Evolutionary conservation across 2,329 filamentous ascomycete genomes (phyloP).

Genomic region (Pseudogymnoascus sp.): DNA sequence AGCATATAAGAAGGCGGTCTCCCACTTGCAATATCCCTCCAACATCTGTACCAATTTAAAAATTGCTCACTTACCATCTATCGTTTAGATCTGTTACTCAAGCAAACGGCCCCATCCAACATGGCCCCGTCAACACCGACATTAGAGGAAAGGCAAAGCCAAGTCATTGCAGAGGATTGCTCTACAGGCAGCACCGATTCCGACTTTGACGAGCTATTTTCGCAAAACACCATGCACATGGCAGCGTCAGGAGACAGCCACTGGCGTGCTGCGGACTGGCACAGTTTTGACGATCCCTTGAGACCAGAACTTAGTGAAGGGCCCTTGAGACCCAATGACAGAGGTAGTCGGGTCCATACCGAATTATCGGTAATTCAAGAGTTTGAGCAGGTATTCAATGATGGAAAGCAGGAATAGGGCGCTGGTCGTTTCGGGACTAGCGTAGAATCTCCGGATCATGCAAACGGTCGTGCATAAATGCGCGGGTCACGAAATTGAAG

Average conservation of each 20-base stretch:
- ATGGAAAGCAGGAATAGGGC: background rate
- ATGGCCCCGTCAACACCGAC: background rate
- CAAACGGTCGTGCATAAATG: background rate
- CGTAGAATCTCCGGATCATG: slow-evolving; percentile 44
- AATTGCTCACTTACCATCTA: background rate
- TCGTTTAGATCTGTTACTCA: background rate
- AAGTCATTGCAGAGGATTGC: background rate
- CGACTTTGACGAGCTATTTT: background rate
- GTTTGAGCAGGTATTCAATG: too few relatives aligned
- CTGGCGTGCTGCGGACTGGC: background rate
- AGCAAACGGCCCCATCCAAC: background rate
- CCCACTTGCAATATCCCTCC: background rate
- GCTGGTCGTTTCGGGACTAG: background rate
- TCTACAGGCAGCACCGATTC: background rate
- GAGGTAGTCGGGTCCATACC: background rate
- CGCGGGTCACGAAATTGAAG: background rate
- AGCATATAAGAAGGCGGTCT: background rate
- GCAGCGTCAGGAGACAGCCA: background rate
- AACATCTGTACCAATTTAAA: background rate
- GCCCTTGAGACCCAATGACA: background rate
- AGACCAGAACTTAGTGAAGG: too few relatives aligned
- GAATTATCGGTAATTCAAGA: background rate
- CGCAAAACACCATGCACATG: background rate
- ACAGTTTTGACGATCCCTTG: background rate
- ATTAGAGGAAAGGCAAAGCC: background rate